phyloP scores from a whole-genome alignment of 192 early-diverging fungal species.

The Backusella tarrabulga region DNA sequence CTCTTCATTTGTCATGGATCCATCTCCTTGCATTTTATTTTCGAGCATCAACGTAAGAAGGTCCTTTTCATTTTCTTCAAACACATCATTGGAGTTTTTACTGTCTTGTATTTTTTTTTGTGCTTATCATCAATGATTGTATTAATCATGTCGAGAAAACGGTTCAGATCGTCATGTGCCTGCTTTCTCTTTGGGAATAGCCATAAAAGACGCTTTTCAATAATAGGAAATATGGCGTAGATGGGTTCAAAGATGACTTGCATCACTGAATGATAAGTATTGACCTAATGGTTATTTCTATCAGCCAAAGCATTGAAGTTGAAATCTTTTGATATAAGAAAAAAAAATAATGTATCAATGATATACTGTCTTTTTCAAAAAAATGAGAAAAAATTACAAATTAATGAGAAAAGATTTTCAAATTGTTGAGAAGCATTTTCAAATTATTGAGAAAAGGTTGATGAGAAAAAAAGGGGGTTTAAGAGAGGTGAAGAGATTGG shows the following conservation, averaged over 20 bases:
- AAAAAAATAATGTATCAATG: not conserved
- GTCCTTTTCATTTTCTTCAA: not conserved
- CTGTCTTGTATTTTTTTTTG: not conserved
- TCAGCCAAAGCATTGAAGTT: conserved; percentile 3
- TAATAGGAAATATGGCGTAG: not conserved
- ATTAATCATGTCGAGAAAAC: not conserved
- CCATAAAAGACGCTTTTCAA: not conserved
- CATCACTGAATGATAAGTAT: not conserved
- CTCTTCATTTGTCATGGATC: not conserved
- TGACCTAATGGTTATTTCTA: not conserved
- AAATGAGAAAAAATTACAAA: too few relatives aligned
- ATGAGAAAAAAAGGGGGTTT: too few relatives aligned
- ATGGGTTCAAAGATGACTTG: not conserved
- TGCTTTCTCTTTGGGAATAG: not conserved
- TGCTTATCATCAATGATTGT: conserved; percentile 12
- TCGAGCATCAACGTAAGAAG: not conserved
- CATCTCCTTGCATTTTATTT: not conserved
- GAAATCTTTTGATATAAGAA: not conserved
- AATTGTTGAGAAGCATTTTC: too few relatives aligned
- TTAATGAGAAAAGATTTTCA: too few relatives aligned
- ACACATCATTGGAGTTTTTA: not conserved
- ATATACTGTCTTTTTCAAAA: too few relatives aligned
- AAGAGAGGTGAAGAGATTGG: too few relatives aligned
- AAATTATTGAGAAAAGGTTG: too few relatives aligned
- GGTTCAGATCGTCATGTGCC: not conserved